A percentile compares a stretch with the other conserved stretches of the same genome.
phyloP scores from a whole-genome alignment of 306 rosid species.

The Citrullus amarus region DNA sequence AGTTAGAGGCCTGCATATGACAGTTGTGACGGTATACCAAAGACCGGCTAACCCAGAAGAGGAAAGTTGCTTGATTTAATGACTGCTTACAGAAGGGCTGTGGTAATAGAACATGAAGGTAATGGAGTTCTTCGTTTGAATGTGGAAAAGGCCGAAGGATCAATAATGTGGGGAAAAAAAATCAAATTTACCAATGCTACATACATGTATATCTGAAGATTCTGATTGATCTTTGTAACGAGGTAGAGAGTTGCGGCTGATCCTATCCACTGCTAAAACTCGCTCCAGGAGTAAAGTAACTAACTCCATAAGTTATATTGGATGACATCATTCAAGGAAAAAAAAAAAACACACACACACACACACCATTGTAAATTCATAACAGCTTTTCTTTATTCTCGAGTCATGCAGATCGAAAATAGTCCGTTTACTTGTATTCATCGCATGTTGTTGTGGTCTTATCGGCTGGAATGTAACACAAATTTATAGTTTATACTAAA shows the following conservation, averaged over 20 bases:
- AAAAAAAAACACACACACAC: background rate
- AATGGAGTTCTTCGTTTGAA: background rate
- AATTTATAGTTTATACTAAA: background rate
- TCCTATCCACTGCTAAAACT: background rate
- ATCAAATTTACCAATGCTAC: background rate
- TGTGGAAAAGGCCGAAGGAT: background rate
- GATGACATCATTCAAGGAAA: background rate
- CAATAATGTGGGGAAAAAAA: background rate
- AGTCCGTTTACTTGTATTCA: background rate
- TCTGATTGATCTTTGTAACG: background rate
- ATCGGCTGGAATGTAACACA: background rate
- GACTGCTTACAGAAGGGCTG: background rate
- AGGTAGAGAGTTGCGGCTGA: background rate
- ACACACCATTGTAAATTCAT: background rate
- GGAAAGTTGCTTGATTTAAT: background rate
- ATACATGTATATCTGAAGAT: background rate
- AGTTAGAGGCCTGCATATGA: background rate
- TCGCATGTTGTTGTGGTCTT: background rate
- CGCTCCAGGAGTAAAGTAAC: background rate
- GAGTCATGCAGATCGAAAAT: background rate
- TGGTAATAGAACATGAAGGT: conserved; percentile 4
- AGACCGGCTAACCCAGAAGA: background rate
- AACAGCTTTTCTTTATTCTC: background rate
- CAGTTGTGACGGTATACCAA: background rate
- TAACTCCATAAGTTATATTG: background rate